phyloP scores from a whole-genome alignment of 164 flowering plant species.

The Chimonanthus praecox region DNA sequence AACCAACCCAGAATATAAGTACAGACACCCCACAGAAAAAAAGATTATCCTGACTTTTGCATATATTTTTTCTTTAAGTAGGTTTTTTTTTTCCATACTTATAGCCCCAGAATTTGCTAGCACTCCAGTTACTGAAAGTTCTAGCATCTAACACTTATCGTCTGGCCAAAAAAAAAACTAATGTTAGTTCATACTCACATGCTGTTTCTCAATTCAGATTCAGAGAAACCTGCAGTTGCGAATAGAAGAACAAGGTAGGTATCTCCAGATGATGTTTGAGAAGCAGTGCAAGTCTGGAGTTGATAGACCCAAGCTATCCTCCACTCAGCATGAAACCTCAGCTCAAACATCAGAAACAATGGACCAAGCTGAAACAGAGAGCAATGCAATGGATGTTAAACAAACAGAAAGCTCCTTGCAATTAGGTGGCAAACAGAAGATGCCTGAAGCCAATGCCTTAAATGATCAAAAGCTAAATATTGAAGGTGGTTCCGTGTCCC shows the following conservation, averaged over 20 bases:
- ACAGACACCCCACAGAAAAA: too few species aligned
- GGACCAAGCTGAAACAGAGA: slow-evolving; percentile 18
- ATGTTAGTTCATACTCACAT: background rate
- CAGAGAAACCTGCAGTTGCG: slow-evolving; percentile 88
- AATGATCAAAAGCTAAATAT: slow-evolving; percentile 16
- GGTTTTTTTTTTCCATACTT: too few species aligned
- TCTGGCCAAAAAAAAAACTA: too few species aligned
- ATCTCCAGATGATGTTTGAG: slow-evolving; percentile 93
- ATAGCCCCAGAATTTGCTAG: too few species aligned
- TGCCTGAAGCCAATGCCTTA: slow-evolving; percentile 13
- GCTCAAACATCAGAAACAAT: slow-evolving; percentile 26
- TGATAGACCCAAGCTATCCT: slow-evolving; percentile 41
- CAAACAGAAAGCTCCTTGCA: slow-evolving; percentile 16
- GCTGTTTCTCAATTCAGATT: slow-evolving; percentile 41
- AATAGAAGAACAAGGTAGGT: slow-evolving; percentile 89
- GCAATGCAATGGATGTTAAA: background rate
- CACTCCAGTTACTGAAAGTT: too few species aligned
- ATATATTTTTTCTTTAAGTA: too few species aligned
- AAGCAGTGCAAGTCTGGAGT: slow-evolving; percentile 60
- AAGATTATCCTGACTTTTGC: too few species aligned
- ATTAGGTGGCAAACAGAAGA: slow-evolving; percentile 26
- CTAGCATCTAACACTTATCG: too few species aligned
- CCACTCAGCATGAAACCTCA: slow-evolving; percentile 20
- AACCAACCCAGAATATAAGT: too few species aligned
- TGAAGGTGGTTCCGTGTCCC: slow-evolving; percentile 19